A percentile compares a stretch with the other conserved stretches of the same genome.
These are phyloP conservation scores for Globisporangium camurandrum DNA, from an alignment of 352 stramenopile genomes.

Conservation along the genomic window DNA sequence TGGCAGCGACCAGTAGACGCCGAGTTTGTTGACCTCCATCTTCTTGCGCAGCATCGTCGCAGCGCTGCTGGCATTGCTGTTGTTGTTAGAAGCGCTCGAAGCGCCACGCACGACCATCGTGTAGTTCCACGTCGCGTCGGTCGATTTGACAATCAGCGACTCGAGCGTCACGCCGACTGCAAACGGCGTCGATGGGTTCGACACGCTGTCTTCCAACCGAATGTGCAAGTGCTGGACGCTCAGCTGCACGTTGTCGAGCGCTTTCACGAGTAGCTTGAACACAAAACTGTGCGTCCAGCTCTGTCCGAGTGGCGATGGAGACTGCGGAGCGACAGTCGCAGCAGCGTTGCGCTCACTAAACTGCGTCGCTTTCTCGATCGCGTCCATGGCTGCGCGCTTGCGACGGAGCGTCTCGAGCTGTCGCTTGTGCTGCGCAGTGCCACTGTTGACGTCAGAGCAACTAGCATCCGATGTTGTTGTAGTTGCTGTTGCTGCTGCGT, in stretches of 20 bases:
- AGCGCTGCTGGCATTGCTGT: slow-evolving; percentile 1
- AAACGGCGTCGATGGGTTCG: slow-evolving; percentile 32
- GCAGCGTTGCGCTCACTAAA: slow-evolving; percentile 39
- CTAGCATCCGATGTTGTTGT: too few relatives aligned
- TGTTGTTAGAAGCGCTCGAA: slow-evolving; percentile 3
- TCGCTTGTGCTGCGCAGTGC: slow-evolving; percentile 13
- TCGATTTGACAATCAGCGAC: slow-evolving; percentile 76
- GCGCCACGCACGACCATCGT: slow-evolving; percentile 62
- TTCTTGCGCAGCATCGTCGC: slow-evolving; percentile 67
- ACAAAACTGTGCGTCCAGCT: slow-evolving; percentile 72
- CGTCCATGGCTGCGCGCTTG: slow-evolving; percentile 72
- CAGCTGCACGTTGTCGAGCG: slow-evolving; percentile 81
- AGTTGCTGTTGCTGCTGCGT: slow-evolving; percentile 10
- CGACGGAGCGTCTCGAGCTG: slow-evolving; percentile 40
- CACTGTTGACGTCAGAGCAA: slow-evolving; percentile 1
- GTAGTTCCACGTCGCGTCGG: slow-evolving; percentile 76
- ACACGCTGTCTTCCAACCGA: slow-evolving; percentile 59
- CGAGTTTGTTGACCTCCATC: slow-evolving; percentile 76
- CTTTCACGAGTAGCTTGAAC: slow-evolving; percentile 73
- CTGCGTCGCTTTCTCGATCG: slow-evolving; percentile 66
- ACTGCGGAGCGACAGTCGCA: too few relatives aligned
- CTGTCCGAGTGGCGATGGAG: slow-evolving; percentile 9
- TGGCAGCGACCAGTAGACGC: slow-evolving; percentile 69
- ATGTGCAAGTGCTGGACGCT: slow-evolving; percentile 73
- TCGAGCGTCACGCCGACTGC: slow-evolving; percentile 69